phyloP scores from a whole-genome alignment of 495 filamentous ascomycete species.

The Aspergillus olivimuriae region DNA sequence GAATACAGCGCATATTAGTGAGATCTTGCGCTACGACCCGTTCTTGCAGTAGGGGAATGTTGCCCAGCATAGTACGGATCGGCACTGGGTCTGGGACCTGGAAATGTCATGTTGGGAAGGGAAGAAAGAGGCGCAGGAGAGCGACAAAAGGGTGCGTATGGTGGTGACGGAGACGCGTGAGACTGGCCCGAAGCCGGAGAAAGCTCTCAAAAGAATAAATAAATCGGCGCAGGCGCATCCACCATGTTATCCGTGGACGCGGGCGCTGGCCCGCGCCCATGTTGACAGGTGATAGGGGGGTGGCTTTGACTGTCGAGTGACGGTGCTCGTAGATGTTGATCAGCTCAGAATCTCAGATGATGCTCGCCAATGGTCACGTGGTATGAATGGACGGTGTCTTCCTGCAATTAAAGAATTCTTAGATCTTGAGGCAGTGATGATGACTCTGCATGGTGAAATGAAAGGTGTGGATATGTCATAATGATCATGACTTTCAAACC shows the following conservation, averaged over 20 bases:
- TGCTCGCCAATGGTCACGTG: too few species aligned
- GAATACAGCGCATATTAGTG: conserved; percentile 3
- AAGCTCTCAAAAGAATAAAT: background rate
- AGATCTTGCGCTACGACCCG: conserved; percentile 2
- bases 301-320: too few species aligned
- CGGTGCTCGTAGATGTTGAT: too few species aligned
- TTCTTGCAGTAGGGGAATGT: conserved; percentile 1
- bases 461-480: too few species aligned
- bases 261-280: too few species aligned
- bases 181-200: background rate
- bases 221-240: background rate
- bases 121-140: conserved; percentile 4
- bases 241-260: background rate
- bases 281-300: too few species aligned
- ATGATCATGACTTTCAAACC: too few species aligned
- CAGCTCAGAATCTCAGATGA: too few species aligned
- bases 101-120: conserved; percentile 5
- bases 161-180: conserved; percentile 7
- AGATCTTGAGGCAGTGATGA: too few species aligned
- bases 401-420: too few species aligned
- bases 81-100: background rate
- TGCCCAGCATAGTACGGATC: background rate
- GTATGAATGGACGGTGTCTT: too few species aligned
- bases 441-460: too few species aligned
- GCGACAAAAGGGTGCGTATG: conserved; percentile 4